Evolutionary conservation across 306 rosid genomes (phyloP).

Genomic region (Fagus crenata): DNA sequence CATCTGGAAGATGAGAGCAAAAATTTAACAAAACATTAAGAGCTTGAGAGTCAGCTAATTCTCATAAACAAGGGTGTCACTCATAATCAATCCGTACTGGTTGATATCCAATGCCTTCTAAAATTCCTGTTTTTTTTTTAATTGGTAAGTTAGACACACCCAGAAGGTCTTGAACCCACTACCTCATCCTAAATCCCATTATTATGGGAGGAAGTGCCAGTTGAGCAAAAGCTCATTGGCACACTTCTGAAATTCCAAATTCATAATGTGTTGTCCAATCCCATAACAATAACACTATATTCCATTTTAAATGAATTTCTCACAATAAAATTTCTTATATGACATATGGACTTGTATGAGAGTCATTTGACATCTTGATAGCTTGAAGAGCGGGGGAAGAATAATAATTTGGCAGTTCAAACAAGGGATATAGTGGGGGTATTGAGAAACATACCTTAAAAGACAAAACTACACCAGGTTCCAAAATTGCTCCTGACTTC

Average conservation of each 20-base stretch:
- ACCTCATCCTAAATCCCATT: too few relatives aligned
- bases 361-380: background rate
- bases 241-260: background rate
- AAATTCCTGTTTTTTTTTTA: background rate
- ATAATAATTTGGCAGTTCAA: slow-evolving; percentile 22
- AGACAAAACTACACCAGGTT: slow-evolving; percentile 88
- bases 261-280: background rate
- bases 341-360: background rate
- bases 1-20: background rate
- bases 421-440: background rate
- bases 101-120: background rate
- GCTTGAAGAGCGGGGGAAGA: slow-evolving; percentile 12
- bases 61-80: background rate
- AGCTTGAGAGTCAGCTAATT: background rate
- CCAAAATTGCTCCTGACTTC: slow-evolving; percentile 73
- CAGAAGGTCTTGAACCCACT: too few relatives aligned
- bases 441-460: slow-evolving; percentile 66
- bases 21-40: background rate
- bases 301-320: background rate
- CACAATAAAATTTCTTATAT: background rate
- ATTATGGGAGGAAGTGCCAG: too few relatives aligned
- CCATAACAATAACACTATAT: slow-evolving; percentile 2
- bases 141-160: too few relatives aligned
- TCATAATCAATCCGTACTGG: background rate
- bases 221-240: too few relatives aligned